Base-by-base conservation (phyloP, 768 basidiomycete species). In the Mycena rebaudengoi region DNA sequence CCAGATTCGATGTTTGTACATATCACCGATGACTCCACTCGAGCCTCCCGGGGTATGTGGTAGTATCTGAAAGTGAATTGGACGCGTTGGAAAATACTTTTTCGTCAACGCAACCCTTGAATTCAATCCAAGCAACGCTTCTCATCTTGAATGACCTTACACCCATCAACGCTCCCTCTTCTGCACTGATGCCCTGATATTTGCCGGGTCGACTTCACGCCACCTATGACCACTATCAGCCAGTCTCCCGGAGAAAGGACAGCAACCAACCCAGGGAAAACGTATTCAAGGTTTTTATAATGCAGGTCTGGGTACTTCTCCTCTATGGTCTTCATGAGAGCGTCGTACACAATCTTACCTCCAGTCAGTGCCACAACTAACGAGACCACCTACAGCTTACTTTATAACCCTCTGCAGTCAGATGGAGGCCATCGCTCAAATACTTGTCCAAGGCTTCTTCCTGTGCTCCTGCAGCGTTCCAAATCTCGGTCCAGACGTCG, bases 391-490 rank as follows among this genome's bases (percentile, higher is more conserved):
- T 25, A 13, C 55, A 25, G 20, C 88, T 70, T 69, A 93, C 92
- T 74, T 83, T 73, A 69, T 96, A 96, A 23, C 94, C 96, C 2
- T 77, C 83, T n/a, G 75, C 80, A 54, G 85, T 94, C 69, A 95
- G 76, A 75, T 98, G 96, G 51, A 98, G 76, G 2, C 96, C 96
- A 72, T 98, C 96, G 40, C 71, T 76, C 54, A 93, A 74, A 70
- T 83, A 91, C 43, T 69, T 76, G 26, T 76, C 79, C 49, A 93
- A 76, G 2, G 78, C 78, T 28, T 76, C 74, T 72, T 90, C 88
- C 7, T 86, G 78, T 64, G 84, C 76, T 0, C 88, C 92, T n/a
- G 90, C 88, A 6, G 83, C 88, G n/a, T 88, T 81, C 82, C 88
- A 94, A n/a, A 97, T 67, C 16, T 73, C 78, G 11, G 82, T 86